These are phyloP conservation scores for Stephanodiscus triporus DNA, from an alignment of 108 stramenopile species.

Conservation along the genomic window DNA sequence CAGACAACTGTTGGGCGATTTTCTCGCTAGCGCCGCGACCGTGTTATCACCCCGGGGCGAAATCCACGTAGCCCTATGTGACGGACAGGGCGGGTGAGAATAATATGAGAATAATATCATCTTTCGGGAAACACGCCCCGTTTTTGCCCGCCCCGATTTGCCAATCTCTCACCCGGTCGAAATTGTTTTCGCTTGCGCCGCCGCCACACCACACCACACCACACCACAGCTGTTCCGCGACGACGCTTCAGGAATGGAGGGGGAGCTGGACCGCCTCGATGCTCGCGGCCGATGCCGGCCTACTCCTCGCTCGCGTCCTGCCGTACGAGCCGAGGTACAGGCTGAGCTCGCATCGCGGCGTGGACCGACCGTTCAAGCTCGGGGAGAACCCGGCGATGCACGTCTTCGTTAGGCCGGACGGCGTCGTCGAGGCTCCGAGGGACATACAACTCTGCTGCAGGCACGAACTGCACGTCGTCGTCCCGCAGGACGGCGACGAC, in stretches of 20 bases:
- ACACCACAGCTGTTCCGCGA: slow-evolving; percentile 32
- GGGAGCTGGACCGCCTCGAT: slow-evolving; percentile 72
- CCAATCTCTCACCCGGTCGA: too few species aligned
- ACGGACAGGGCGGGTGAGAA: slow-evolving; percentile 72
- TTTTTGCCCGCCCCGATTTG: too few species aligned
- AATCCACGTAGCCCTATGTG: slow-evolving; percentile 74
- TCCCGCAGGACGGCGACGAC: slow-evolving; percentile 37
- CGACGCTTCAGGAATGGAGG: slow-evolving; percentile 62
- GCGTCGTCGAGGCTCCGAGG: slow-evolving; percentile 43
- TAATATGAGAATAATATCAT: too few species aligned
- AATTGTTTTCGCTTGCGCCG: too few species aligned
- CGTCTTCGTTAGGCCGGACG: slow-evolving; percentile 52
- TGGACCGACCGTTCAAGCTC: slow-evolving; percentile 70
- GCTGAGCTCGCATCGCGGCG: slow-evolving; percentile 77
- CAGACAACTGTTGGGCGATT: slow-evolving; percentile 56
- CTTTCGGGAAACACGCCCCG: neutral
- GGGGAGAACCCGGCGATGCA: slow-evolving; percentile 62
- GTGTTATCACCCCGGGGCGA: slow-evolving; percentile 60
- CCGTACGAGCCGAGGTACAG: slow-evolving; percentile 61
- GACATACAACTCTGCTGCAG: slow-evolving; percentile 76
- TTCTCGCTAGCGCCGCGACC: slow-evolving; percentile 61
- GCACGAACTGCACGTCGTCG: slow-evolving; percentile 76
- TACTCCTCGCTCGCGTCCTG: slow-evolving; percentile 53
- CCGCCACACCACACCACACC: too few species aligned
- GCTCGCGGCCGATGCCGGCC: slow-evolving; percentile 68